Base-by-base conservation (phyloP, 179 eudicot species). In the Vitellaria paradoxa region DNA sequence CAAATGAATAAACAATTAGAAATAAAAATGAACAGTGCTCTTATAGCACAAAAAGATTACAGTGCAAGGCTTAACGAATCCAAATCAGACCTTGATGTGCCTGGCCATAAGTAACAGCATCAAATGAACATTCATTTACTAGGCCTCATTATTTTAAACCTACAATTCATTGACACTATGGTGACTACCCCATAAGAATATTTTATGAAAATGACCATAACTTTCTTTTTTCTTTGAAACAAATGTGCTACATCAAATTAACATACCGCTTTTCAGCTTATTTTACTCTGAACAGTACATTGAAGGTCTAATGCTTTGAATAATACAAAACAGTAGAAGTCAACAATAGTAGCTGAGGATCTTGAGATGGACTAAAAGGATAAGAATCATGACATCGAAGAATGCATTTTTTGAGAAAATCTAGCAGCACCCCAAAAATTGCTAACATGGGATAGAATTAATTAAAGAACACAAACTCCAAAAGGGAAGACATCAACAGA, bases 41-140 rank as follows among this genome's bases (percentile, higher is more conserved):
- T 26, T 70, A 21, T 24, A 70, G 73, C 42, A 55, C n/a, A 20
- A 40, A 49, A 50, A 30, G 37, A 30, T 30, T 30, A 30, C 1
- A 30, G 37, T 30, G 37, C 37, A 30, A 30, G 37, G 37, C 2
- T 30, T 30, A 30, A 30, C 37, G 37, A 30, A 30, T 30, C 37
- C 37, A 30, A 30, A 30, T 30, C 37, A 30, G 37, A 30, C 37
- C 37, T 30, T 30, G 37, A 30, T 30, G 37, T 30, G 21, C 23
- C 15, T n/a, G 49, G 53, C 40, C 46, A 52, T 23, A 26, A 9
- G 62, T 24, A n/a, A 18, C 0, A 8, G 46, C n/a, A 55, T 24
- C 10, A 23, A 70, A 23, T 52, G 62, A 21, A 15, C 46, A 55
- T 70, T 70, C 74, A 53, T 21, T 26, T 23, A 55, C 74, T 70